phyloP scores from a whole-genome alignment of 768 basidiomycete genomes.

The Hirschioporus abietinus region DNA sequence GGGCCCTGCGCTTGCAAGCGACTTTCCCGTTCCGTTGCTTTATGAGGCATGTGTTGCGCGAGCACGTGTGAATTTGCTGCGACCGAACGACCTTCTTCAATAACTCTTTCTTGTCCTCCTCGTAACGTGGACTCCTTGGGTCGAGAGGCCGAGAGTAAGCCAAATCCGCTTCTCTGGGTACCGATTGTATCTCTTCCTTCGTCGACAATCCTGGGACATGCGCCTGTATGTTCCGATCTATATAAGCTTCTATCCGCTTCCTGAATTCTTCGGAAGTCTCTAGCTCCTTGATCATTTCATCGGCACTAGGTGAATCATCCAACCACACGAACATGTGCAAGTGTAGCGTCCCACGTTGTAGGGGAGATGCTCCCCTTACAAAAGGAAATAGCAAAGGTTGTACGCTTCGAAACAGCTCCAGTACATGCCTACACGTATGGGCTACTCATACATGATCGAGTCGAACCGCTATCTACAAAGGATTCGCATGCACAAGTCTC shows the following conservation, averaged over 20 bases:
- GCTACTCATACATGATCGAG: too few relatives aligned
- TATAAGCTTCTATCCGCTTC: slow-evolving; percentile 22
- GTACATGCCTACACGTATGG: too few relatives aligned
- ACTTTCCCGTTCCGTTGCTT: slow-evolving; percentile 12
- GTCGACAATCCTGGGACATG: slow-evolving; percentile 22
- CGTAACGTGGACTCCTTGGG: slow-evolving; percentile 24
- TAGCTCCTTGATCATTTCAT: slow-evolving; percentile 20
- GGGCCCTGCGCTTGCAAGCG: slow-evolving; percentile 29
- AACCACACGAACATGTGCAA: slow-evolving; percentile 36
- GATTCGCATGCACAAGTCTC: too few relatives aligned
- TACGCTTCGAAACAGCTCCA: too few relatives aligned
- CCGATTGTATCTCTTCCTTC: slow-evolving; percentile 18
- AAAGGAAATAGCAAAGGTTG: too few relatives aligned
- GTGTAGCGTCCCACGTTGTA: slow-evolving; percentile 37
- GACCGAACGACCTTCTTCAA: slow-evolving; percentile 23
- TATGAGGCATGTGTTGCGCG: slow-evolving; percentile 16
- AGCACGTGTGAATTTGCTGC: slow-evolving; percentile 31
- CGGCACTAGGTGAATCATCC: slow-evolving; percentile 23
- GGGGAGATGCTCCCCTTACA: too few relatives aligned
- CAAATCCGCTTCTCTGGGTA: slow-evolving; percentile 21
- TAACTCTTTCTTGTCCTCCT: neutral
- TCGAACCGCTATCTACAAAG: too few relatives aligned
- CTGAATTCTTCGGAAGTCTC: slow-evolving; percentile 25
- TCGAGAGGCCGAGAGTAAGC: slow-evolving; percentile 30
- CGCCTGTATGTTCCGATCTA: slow-evolving; percentile 27